These are phyloP conservation scores for Claviceps sp. DNA, from an alignment of 2,329 filamentous ascomycete species.

Conservation along the genomic window DNA sequence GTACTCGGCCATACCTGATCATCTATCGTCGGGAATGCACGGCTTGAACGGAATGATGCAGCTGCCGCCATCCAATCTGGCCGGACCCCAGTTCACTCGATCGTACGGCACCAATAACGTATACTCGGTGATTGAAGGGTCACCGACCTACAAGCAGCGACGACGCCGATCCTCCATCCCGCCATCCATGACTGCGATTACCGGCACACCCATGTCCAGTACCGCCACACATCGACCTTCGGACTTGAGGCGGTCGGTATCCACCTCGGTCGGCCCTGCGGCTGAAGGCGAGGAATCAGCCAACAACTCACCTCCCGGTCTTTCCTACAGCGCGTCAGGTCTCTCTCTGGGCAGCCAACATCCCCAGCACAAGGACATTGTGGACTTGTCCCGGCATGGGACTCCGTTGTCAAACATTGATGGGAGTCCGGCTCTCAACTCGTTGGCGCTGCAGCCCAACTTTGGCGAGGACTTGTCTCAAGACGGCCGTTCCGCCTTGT, in stretches of 20 bases:
- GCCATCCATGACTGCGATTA: conserved; percentile 56
- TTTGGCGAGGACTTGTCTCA: conserved; percentile 52
- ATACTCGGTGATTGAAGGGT: conserved; percentile 94
- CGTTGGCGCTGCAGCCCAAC: conserved; percentile 58
- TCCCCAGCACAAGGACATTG: conserved; percentile 59
- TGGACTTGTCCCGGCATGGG: conserved; percentile 76
- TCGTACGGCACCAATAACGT: conserved; percentile 64
- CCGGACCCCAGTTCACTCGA: conserved; percentile 65
- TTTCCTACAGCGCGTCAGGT: conserved; percentile 57
- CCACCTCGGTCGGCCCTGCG: conserved; percentile 70
- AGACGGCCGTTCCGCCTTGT: conserved; percentile 52
- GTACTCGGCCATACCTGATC: conserved; percentile 88
- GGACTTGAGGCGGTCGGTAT: conserved; percentile 83
- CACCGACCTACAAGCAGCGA: conserved; percentile 96
- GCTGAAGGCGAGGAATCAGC: conserved; percentile 66
- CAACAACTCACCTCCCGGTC: conserved; percentile 65
- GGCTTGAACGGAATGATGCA: conserved; percentile 83
- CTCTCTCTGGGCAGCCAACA: conserved; percentile 48
- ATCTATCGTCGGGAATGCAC: conserved; percentile 53
- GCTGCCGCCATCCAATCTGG: conserved; percentile 72
- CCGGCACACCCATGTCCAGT: conserved; percentile 52
- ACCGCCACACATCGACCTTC: conserved; percentile 63
- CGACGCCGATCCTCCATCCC: conserved; percentile 88
- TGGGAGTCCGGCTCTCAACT: conserved; percentile 64
- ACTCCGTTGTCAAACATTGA: conserved; percentile 81